A percentile compares a stretch with the other conserved stretches of the same genome.
These are phyloP conservation scores for Moesziomyces sp. DNA, from an alignment of 1,284 basidiomycete genomes.

Conservation along the genomic window DNA sequence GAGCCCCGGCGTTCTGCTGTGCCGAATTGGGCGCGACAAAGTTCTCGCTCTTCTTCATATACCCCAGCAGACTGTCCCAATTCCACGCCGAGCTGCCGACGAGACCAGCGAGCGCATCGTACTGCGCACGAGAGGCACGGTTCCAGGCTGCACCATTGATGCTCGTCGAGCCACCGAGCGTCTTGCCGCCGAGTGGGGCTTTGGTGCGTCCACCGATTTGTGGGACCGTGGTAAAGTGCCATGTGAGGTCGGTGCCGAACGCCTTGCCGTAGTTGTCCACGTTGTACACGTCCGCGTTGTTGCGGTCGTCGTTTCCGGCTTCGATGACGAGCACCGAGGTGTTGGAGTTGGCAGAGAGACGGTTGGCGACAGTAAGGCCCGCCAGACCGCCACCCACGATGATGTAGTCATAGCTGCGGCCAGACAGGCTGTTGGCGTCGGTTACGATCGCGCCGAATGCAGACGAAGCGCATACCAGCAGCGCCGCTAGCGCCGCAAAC, in stretches of 20 bases:
- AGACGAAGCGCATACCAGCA: constrained; percentile 12
- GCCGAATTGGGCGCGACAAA: constrained; percentile 73
- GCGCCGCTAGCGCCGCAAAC: constrained; percentile 14
- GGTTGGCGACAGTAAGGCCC: constrained; percentile 61
- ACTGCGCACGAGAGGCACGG: constrained; percentile 73
- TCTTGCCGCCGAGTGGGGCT: constrained; percentile 72
- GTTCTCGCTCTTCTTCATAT: constrained; percentile 74
- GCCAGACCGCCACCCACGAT: constrained; percentile 61
- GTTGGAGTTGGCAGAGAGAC: constrained; percentile 58
- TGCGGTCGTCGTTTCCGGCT: constrained; percentile 59
- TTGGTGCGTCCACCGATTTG: constrained; percentile 64
- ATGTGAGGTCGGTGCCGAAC: constrained; percentile 72
- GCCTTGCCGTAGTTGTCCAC: constrained; percentile 70
- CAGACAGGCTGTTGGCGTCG: constrained; percentile 10
- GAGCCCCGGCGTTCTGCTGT: constrained; percentile 72
- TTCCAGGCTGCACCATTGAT: constrained; percentile 76
- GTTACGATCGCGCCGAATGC: constrained; percentile 23
- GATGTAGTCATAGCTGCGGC: constrained; percentile 62
- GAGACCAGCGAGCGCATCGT: constrained; percentile 73
- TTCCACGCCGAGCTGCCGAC: constrained; percentile 72
- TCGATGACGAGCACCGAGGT: constrained; percentile 64
- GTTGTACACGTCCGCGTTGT: constrained; percentile 29
- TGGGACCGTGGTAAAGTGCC: constrained; percentile 72
- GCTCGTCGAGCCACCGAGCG: constrained; percentile 74
- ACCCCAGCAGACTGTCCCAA: constrained; percentile 72